Conservation (phyloP, 148 eudicot genomes). For the Oxyria digyna region DNA sequence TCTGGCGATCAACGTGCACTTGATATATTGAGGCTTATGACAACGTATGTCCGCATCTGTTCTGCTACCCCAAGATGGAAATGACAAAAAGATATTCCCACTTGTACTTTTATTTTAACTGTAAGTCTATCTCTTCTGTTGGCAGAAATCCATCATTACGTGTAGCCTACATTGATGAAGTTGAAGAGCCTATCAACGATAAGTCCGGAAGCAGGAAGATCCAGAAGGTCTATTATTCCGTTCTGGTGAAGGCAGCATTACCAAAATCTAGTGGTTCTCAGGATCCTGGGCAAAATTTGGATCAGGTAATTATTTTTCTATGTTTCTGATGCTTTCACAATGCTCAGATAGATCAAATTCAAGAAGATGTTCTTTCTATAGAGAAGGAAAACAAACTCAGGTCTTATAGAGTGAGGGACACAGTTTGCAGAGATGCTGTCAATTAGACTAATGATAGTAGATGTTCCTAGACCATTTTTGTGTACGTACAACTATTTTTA, state of each 20-base stretch:
- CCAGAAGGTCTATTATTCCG: slow-evolving; percentile 71
- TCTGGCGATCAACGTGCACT: slow-evolving; percentile 76
- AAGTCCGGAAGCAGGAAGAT: slow-evolving; percentile 28
- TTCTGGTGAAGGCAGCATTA: slow-evolving; percentile 82
- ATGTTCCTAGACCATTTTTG: not conserved
- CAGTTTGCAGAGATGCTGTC: not conserved
- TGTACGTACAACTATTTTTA: not conserved
- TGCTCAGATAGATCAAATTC: not conserved
- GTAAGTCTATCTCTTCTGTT: not conserved
- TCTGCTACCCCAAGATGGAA: not conserved
- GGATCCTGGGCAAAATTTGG: slow-evolving; percentile 73
- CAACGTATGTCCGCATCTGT: slow-evolving; percentile 35
- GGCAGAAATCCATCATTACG: slow-evolving; percentile 91
- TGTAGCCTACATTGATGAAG: slow-evolving; percentile 96
- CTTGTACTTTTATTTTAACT: not conserved
- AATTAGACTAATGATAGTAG: not conserved
- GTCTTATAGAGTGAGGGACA: not conserved
- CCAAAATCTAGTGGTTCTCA: slow-evolving; percentile 61
- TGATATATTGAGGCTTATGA: slow-evolving; percentile 83
- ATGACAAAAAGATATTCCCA: not conserved
- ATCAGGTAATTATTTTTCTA: slow-evolving; percentile 38
- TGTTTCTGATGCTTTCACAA: not conserved
- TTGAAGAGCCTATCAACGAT: slow-evolving; percentile 75
- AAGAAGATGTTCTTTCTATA: not conserved
- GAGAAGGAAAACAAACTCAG: not conserved